Evolutionary conservation across 163 green algal species (phyloP), one percentile per base, ranked within the genome.

Genomic region (Scenedesmus sp.): DNA sequence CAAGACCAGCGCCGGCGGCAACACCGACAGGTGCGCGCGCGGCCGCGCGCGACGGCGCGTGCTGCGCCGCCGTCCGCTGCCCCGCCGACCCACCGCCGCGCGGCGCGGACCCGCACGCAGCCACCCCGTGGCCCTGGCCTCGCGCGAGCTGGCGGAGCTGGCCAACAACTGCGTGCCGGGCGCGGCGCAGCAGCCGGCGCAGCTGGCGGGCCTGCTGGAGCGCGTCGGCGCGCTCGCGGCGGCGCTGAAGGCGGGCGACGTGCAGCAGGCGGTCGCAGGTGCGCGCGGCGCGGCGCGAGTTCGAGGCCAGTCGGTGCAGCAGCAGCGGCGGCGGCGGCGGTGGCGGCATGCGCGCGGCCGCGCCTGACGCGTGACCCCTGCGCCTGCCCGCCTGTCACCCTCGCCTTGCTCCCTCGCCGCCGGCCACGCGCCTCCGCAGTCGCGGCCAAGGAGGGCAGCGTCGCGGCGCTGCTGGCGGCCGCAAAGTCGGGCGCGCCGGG

Each of bases 141-240:
- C 64, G 0, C 29, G 7, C 10, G 64, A 53, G 5, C 22, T 83
- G 0, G 1, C 42, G 31, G 75, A 63, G 17, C 11, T 44, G 4
- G 9, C 15, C 20, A 28, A 70, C 28, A 62, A 44, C 67, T 28
- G 11, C 42, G 66, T 29, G 83, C 47, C 57, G 95, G 78, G 67
- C 95, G 71, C 60, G 80, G 70, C 58, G 64, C 24, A 56, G 76
- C 39, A 47, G 39, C n/a, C n/a, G n/a, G 39, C 39, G 39, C 39
- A 10, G 5, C 31, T 83, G 65, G 53, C 71, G 33, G 17, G 54
- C 31, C 76, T 78, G 31, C 65, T 78, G 22, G 47, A 34, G 44
- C 74, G 28, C 72, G 66, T 17, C 80, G 71, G 4, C 45, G 34
- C 4, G 77, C 84, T 60, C 9, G 81, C 28, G 47, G 71, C 13